Evolutionary conservation across 2,329 filamentous ascomycete genomes (phyloP).

Genomic region (Bertia moriformis): DNA sequence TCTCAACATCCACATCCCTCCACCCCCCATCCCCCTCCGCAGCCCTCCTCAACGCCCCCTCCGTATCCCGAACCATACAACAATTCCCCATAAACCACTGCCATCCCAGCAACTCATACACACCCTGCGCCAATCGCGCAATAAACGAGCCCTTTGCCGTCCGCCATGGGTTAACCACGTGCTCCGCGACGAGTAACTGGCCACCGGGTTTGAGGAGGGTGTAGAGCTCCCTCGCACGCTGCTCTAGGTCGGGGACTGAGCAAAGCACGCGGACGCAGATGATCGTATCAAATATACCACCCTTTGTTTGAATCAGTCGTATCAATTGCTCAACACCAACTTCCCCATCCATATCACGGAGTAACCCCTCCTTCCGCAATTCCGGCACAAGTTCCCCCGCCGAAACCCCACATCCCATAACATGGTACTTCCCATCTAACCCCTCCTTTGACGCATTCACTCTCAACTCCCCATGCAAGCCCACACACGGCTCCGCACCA

Average conservation of each 20-base stretch:
- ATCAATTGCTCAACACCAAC: too few relatives aligned
- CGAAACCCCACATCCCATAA: conserved; percentile 28
- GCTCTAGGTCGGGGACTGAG: conserved; percentile 28
- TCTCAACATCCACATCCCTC: conserved; percentile 27
- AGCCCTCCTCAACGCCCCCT: conserved; percentile 19
- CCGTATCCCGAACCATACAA: conserved; percentile 29
- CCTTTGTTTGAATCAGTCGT: conserved; percentile 6
- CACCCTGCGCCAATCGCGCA: conserved; percentile 24
- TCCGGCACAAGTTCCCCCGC: conserved; percentile 24
- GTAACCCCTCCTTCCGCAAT: conserved; percentile 15
- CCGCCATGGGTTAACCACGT: conserved; percentile 33
- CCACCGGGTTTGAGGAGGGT: conserved; percentile 34
- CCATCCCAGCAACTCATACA: conserved; percentile 31
- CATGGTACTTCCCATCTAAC: conserved; percentile 27
- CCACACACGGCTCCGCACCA: conserved; percentile 31
- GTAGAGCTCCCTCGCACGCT: conserved; percentile 29
- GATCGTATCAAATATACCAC: conserved; percentile 35
- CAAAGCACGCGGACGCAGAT: conserved; percentile 36
- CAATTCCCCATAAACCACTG: conserved; percentile 33
- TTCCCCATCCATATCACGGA: neutral
- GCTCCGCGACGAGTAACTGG: conserved; percentile 34
- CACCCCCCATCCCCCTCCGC: conserved; percentile 25
- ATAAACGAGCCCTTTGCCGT: conserved; percentile 24
- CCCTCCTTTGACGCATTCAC: conserved; percentile 19
- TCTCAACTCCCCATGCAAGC: conserved; percentile 25